Percentiles rank a stretch among this genome's conserved stretches.
Evolutionary conservation across 129 eudicot species (phyloP).

Genomic region (Gnaphalium uliginosum): DNA sequence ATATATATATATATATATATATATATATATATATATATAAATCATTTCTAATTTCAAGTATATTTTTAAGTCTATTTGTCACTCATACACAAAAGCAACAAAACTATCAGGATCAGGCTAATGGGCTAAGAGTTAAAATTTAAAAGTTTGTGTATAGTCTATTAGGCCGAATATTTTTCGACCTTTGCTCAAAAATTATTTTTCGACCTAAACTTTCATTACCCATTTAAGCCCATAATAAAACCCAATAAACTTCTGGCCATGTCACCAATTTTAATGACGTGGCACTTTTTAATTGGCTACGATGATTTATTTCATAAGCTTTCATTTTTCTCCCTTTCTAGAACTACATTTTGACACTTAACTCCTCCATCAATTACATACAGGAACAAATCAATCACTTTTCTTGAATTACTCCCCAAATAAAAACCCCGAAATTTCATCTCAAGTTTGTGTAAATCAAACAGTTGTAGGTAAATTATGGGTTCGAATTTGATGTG

Average conservation of each 20-base stretch:
- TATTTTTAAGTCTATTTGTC: too few relatives aligned
- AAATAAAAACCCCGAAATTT: background rate
- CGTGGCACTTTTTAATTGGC: background rate
- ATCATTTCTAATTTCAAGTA: too few relatives aligned
- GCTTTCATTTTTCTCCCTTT: constrained; percentile 23
- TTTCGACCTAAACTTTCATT: background rate
- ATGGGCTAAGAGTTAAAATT: too few relatives aligned
- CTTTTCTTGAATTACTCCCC: background rate
- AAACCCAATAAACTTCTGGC: background rate
- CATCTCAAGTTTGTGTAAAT: background rate
- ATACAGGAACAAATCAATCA: constrained; percentile 15
- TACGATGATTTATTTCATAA: background rate
- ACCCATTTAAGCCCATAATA: background rate
- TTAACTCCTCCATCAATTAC: constrained; percentile 13
- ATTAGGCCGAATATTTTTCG: background rate
- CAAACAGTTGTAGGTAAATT: constrained; percentile 20
- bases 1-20: too few relatives aligned
- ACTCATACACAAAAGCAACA: too few relatives aligned
- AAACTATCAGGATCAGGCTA: too few relatives aligned
- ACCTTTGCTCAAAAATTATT: background rate
- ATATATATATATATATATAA: too few relatives aligned
- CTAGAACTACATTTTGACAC: background rate
- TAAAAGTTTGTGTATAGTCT: background rate
- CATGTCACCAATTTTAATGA: background rate
- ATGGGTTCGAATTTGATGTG: constrained; percentile 28